Percentiles rank a stretch among this genome's conserved stretches.
These are phyloP conservation scores for Euphorbia tirucalli DNA, from an alignment of 345 rosid species.

Conservation along the genomic window DNA sequence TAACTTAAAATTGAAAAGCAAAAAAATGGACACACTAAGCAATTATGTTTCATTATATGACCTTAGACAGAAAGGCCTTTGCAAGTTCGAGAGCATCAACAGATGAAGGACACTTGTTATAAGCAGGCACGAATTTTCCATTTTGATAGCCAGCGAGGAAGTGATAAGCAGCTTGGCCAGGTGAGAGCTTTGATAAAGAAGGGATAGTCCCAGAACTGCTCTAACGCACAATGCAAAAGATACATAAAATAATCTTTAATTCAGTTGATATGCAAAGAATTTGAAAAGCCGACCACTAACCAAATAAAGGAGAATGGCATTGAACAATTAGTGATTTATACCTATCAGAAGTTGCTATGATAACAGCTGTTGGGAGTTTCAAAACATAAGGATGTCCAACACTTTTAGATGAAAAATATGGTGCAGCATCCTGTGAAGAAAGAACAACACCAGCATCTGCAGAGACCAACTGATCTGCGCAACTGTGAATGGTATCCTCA, in stretches of 20 bases:
- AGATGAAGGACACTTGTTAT: constrained; percentile 23
- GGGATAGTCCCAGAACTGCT: constrained; percentile 36
- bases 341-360: constrained; percentile 35
- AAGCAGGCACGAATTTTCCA: constrained; percentile 34
- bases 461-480: constrained; percentile 26
- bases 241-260: background rate
- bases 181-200: constrained; percentile 33
- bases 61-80: constrained; percentile 32
- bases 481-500: constrained; percentile 26
- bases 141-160: constrained; percentile 37
- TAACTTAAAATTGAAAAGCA: background rate
- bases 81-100: constrained; percentile 31
- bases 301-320: too few relatives aligned
- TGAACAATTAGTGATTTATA: constrained; percentile 12
- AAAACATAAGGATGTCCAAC: constrained; percentile 1
- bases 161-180: constrained; percentile 40
- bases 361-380: constrained; percentile 25
- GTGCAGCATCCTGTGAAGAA: constrained; percentile 23
- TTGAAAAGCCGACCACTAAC: too few relatives aligned
- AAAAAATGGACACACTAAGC: background rate
- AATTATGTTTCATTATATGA: constrained; percentile 8
- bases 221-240: background rate
- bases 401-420: constrained; percentile 26
- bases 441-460: constrained; percentile 31
- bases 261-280: background rate